Evolutionary conservation across 2,329 filamentous ascomycete species (phyloP).

Genomic region (Colletotrichum cuscutae): DNA sequence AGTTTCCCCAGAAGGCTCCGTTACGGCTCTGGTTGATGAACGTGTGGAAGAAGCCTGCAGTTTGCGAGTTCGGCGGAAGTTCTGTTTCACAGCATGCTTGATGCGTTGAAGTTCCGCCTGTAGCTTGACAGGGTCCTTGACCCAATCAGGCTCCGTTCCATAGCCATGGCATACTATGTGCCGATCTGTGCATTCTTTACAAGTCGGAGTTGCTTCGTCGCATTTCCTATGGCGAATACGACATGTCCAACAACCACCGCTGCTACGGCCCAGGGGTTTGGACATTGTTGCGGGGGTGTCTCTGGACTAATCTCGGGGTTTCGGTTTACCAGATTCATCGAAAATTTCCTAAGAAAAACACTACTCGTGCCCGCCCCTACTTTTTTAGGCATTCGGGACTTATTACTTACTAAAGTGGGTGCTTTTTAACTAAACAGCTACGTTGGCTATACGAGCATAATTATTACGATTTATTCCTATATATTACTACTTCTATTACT

Average conservation of each 20-base stretch:
- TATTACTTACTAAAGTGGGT: too few species aligned
- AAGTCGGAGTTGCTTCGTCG: conserved; percentile 39
- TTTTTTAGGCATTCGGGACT: too few species aligned
- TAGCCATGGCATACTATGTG: conserved; percentile 41
- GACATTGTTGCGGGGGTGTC: neutral
- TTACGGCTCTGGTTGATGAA: neutral
- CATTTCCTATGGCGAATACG: conserved; percentile 43
- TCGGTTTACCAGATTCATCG: neutral
- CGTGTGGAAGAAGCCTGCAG: conserved; percentile 2
- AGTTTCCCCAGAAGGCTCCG: neutral
- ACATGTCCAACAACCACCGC: conserved; percentile 43
- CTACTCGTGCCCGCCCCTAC: too few species aligned
- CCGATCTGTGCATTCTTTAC: conserved; percentile 39
- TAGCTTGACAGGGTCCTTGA: conserved; percentile 41
- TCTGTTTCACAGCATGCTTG: conserved; percentile 39
- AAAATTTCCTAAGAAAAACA: neutral
- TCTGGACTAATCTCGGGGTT: neutral
- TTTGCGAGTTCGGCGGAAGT: conserved; percentile 35
- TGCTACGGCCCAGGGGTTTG: conserved; percentile 29
- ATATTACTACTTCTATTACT: too few species aligned
- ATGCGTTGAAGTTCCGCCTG: conserved; percentile 42
- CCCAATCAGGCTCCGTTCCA: conserved; percentile 48
- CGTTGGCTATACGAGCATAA: too few species aligned
- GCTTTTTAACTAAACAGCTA: too few species aligned
- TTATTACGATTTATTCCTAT: too few species aligned